Percentiles rank a stretch among this genome's conserved stretches.
Conservation (phyloP, 371 early-diverging fungal species). For the Mucor mucedo region DNA sequence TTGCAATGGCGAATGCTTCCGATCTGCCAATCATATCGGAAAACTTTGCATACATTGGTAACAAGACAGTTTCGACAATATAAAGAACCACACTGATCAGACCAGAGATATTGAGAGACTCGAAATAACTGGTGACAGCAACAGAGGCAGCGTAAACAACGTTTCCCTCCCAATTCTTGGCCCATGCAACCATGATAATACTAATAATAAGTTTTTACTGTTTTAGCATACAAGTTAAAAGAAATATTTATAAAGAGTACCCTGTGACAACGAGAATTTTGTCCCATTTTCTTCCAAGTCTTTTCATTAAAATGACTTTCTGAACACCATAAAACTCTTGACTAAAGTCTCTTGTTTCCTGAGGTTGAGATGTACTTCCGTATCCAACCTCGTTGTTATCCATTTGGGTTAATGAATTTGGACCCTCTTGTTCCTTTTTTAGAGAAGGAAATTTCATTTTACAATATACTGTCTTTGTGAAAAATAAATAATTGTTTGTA, state of each 20-base stretch:
- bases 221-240: background rate
- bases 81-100: constrained; percentile 27
- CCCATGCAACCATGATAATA: constrained; percentile 34
- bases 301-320: constrained; percentile 30
- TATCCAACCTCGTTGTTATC: background rate
- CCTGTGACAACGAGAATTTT: constrained; percentile 24
- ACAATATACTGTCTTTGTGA: background rate
- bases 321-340: constrained; percentile 24
- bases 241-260: background rate
- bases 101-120: constrained; percentile 21
- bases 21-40: constrained; percentile 37
- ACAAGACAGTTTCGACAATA: constrained; percentile 31
- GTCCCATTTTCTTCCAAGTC: constrained; percentile 23
- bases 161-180: constrained; percentile 34
- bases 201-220: background rate
- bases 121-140: constrained; percentile 20
- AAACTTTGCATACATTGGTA: constrained; percentile 37
- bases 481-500: background rate
- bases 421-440: constrained; percentile 3
- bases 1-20: constrained; percentile 25
- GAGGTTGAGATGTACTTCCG: background rate
- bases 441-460: background rate
- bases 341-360: background rate
- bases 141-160: constrained; percentile 19
- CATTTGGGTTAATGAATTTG: background rate